Conservation (phyloP, 352 stramenopile genomes). For the Pythium guiyangense region DNA sequence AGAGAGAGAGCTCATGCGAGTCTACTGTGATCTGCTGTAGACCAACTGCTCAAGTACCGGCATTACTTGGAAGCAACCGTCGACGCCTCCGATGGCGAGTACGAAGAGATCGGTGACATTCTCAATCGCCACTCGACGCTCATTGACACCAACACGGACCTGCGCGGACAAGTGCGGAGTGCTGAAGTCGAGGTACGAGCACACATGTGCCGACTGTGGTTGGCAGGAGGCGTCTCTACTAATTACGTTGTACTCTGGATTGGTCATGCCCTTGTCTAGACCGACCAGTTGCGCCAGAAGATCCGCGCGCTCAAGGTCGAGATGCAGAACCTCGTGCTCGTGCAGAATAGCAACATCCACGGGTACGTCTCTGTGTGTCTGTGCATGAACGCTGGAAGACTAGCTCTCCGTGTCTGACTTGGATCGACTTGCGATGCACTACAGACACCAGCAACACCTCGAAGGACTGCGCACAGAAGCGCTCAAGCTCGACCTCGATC, state of each 20-base stretch:
- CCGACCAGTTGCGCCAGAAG: conserved; percentile 68
- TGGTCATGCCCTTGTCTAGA: conserved; percentile 17
- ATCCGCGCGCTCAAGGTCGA: conserved; percentile 76
- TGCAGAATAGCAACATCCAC: conserved; percentile 85
- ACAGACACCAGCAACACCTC: conserved; percentile 76
- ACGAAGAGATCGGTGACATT: conserved; percentile 83
- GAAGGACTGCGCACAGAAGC: conserved; percentile 71
- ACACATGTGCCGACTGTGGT: neutral
- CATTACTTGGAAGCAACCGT: conserved; percentile 82
- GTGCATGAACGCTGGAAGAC: neutral
- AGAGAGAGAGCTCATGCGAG: neutral
- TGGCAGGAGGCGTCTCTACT: neutral
- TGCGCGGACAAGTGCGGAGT: conserved; percentile 60
- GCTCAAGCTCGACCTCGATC: conserved; percentile 78
- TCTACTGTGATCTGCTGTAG: conserved; percentile 2
- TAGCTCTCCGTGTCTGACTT: neutral
- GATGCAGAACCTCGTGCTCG: conserved; percentile 78
- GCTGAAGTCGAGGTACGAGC: conserved; percentile 52
- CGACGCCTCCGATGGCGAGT: conserved; percentile 77
- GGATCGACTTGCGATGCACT: neutral
- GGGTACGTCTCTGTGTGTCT: conserved; percentile 13
- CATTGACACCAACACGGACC: conserved; percentile 84
- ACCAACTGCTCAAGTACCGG: conserved; percentile 80
- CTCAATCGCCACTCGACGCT: conserved; percentile 84
- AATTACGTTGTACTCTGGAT: neutral